Evolutionary conservation across 768 basidiomycete genomes (phyloP).

Genomic region (Hygrocybe punicea): DNA sequence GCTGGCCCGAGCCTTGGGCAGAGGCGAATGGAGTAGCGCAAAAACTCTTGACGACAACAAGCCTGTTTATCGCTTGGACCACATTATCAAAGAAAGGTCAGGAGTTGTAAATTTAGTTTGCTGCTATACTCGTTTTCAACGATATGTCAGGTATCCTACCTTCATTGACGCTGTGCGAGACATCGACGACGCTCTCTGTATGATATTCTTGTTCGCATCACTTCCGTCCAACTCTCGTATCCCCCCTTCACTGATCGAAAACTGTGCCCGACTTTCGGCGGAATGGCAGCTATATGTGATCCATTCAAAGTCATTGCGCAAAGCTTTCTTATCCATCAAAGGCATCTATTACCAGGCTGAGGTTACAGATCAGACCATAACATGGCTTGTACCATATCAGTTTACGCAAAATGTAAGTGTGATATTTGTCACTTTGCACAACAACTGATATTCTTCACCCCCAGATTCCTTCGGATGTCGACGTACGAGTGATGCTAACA

Average conservation of each 20-base stretch:
- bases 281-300: constrained; percentile 98
- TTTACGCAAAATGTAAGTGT: constrained; percentile 86
- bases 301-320: constrained; percentile 78
- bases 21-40: constrained; percentile 92
- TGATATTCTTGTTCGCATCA: constrained; percentile 88
- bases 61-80: constrained; percentile 88
- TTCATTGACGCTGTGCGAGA: constrained; percentile 95
- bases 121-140: not conserved
- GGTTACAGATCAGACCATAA: constrained; percentile 86
- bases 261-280: constrained; percentile 83
- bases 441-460: not conserved
- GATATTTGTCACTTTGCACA: not conserved
- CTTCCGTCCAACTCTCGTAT: constrained; percentile 84
- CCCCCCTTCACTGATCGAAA: constrained; percentile 79
- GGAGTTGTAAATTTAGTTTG: constrained; percentile 17
- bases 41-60: constrained; percentile 92
- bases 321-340: constrained; percentile 95
- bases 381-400: constrained; percentile 96
- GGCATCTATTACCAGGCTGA: constrained; percentile 98
- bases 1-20: constrained; percentile 84
- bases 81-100: constrained; percentile 96
- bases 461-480: constrained; percentile 91
- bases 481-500: constrained; percentile 95
- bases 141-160: constrained; percentile 76
- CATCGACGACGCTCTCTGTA: constrained; percentile 95